Conservation (phyloP, 2,329 filamentous ascomycete genomes). For the Aspergillus amoenus region DNA sequence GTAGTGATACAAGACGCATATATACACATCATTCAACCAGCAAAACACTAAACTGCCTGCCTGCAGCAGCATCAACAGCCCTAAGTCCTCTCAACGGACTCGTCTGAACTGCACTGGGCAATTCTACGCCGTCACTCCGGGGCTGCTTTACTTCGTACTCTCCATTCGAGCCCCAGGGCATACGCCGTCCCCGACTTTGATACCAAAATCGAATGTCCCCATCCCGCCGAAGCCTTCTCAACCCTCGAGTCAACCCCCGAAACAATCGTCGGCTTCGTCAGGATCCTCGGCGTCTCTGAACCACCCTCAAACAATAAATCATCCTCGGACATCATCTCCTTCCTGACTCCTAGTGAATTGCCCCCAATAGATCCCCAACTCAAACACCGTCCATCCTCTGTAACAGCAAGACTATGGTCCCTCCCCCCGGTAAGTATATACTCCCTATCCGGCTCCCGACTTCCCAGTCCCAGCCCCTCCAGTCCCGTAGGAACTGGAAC, state of each 20-base stretch:
- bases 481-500: conserved; percentile 9
- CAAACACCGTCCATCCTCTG: conserved; percentile 16
- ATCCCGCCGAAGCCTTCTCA: conserved; percentile 3
- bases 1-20: neutral
- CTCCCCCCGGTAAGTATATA: conserved; percentile 15
- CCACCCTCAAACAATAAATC: conserved; percentile 12
- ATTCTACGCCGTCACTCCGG: conserved; percentile 47
- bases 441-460: neutral
- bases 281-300: conserved; percentile 11
- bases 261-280: conserved; percentile 11
- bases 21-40: conserved; percentile 4
- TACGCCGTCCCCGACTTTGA: conserved; percentile 65
- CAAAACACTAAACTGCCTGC: conserved; percentile 63
- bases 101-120: conserved; percentile 69
- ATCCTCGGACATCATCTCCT: neutral
- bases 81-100: conserved; percentile 70
- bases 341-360: conserved; percentile 16
- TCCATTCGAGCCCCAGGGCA: conserved; percentile 76
- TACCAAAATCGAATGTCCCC: conserved; percentile 73
- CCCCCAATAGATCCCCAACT: conserved; percentile 22
- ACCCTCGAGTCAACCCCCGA: neutral
- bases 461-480: neutral
- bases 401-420: conserved; percentile 21
- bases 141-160: conserved; percentile 62
- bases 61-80: conserved; percentile 69